Conservation (phyloP, 805 yeast genomes). For the Pichia paraexigua region DNA sequence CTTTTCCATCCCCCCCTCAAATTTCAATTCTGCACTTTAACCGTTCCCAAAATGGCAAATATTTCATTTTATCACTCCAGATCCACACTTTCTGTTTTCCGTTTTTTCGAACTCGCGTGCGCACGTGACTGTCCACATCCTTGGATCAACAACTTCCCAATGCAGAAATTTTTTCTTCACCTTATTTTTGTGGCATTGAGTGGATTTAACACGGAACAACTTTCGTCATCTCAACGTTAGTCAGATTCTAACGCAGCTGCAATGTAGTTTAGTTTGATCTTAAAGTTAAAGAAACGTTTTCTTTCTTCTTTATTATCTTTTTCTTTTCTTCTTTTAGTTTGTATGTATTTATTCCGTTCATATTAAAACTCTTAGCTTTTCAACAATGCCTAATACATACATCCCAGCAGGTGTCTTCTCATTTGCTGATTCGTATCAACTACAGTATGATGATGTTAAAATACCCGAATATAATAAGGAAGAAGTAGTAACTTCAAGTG, state of each 20-base stretch:
- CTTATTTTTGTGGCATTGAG: neutral
- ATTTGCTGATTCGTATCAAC: too few species aligned
- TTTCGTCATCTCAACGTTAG: neutral
- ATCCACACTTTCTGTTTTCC: neutral
- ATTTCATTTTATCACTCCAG: too few species aligned
- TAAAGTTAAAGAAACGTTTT: neutral
- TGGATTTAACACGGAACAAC: neutral
- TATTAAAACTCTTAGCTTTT: neutral
- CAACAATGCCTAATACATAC: neutral
- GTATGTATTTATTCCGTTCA: too few species aligned
- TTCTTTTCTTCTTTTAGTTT: neutral
- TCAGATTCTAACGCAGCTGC: neutral
- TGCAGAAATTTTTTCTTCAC: neutral
- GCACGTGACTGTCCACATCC: neutral
- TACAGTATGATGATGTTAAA: neutral
- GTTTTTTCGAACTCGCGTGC: neutral
- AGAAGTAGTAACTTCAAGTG: slow-evolving; percentile 18
- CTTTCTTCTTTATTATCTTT: neutral
- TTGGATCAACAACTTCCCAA: neutral
- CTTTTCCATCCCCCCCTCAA: neutral
- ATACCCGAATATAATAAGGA: slow-evolving; percentile 18
- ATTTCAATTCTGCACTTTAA: too few species aligned
- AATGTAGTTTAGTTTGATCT: neutral
- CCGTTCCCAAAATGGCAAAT: too few species aligned
- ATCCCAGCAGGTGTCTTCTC: neutral